Conservation (phyloP, 2,329 filamentous ascomycete species). For the Cladosporium halotolerans region DNA sequence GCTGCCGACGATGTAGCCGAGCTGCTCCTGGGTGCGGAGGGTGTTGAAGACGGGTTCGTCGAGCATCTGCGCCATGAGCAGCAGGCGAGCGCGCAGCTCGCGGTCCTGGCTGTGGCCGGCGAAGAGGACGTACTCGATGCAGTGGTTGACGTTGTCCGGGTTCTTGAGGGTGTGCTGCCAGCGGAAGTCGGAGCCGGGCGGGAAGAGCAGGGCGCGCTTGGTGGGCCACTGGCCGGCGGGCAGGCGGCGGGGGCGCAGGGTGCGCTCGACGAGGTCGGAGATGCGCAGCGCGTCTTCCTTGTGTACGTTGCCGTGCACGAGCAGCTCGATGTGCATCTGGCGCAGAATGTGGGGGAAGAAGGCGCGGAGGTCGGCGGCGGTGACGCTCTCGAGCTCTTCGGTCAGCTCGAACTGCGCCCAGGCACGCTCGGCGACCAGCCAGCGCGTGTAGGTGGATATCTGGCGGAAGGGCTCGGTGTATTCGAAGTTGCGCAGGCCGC, state of each 20-base stretch:
- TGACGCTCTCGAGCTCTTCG: slow-evolving; percentile 68
- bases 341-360: slow-evolving; percentile 76
- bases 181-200: slow-evolving; percentile 73
- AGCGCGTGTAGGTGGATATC: slow-evolving; percentile 74
- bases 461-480: slow-evolving; percentile 86
- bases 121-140: slow-evolving; percentile 44
- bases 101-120: slow-evolving; percentile 51
- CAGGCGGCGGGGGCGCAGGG: slow-evolving; percentile 65
- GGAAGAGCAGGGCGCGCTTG: slow-evolving; percentile 68
- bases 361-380: slow-evolving; percentile 63
- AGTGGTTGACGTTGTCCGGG: slow-evolving; percentile 68
- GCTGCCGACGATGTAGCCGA: slow-evolving; percentile 93
- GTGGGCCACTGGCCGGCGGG: slow-evolving; percentile 75
- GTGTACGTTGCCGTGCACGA: slow-evolving; percentile 88
- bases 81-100: slow-evolving; percentile 64
- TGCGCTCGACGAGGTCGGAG: slow-evolving; percentile 74
- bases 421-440: slow-evolving; percentile 69
- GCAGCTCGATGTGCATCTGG: slow-evolving; percentile 80
- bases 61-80: slow-evolving; percentile 81
- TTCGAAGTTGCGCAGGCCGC: slow-evolving; percentile 78
- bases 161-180: slow-evolving; percentile 78
- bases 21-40: slow-evolving; percentile 90
- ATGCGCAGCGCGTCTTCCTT: slow-evolving; percentile 86
- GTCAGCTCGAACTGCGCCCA: slow-evolving; percentile 76
- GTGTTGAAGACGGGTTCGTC: slow-evolving; percentile 94